A percentile compares a stretch with the other conserved stretches of the same genome.
Evolutionary conservation across 345 rosid genomes (phyloP).

Genomic region (Corchorus olitorius): DNA sequence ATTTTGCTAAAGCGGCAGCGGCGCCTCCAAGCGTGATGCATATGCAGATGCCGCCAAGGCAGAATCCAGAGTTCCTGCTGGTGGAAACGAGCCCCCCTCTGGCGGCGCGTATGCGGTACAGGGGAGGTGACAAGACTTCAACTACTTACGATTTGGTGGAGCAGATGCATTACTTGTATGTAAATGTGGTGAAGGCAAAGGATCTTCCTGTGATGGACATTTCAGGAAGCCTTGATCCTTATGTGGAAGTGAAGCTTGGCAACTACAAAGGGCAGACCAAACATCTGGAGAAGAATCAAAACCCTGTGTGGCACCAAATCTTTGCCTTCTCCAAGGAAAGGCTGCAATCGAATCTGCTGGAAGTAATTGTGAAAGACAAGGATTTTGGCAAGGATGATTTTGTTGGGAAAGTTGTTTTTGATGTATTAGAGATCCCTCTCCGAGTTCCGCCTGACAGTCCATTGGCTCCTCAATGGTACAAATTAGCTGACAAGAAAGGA

Average conservation of each 20-base stretch:
- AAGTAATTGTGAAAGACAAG: conserved; percentile 81
- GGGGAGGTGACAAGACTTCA: conserved; percentile 71
- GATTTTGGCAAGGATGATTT: conserved; percentile 82
- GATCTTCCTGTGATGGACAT: conserved; percentile 86
- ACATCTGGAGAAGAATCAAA: conserved; percentile 80
- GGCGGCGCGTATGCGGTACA: conserved; percentile 67
- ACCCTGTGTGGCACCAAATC: conserved; percentile 87
- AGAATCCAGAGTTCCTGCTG: conserved; percentile 64
- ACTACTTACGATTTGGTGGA: conserved; percentile 90
- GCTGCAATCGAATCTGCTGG: conserved; percentile 71
- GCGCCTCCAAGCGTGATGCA: conserved; percentile 47
- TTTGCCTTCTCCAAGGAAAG: conserved; percentile 92
- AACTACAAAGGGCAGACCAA: conserved; percentile 84
- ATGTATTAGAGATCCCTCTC: conserved; percentile 69
- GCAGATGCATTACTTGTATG: conserved; percentile 88
- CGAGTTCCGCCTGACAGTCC: conserved; percentile 96
- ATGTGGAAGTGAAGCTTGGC: conserved; percentile 91
- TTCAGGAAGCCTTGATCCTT: conserved; percentile 89
- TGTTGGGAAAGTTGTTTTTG: conserved; percentile 57
- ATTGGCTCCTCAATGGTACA: conserved; percentile 95
- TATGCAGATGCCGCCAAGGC: conserved; percentile 73
- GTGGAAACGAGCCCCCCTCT: conserved; percentile 85
- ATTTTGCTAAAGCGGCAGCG: conserved; percentile 55
- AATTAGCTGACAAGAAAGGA: conserved; percentile 64
- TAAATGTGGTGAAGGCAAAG: conserved; percentile 86